phyloP scores from a whole-genome alignment of 2,329 filamentous ascomycete species.

The Trichoderma aggressivum region DNA sequence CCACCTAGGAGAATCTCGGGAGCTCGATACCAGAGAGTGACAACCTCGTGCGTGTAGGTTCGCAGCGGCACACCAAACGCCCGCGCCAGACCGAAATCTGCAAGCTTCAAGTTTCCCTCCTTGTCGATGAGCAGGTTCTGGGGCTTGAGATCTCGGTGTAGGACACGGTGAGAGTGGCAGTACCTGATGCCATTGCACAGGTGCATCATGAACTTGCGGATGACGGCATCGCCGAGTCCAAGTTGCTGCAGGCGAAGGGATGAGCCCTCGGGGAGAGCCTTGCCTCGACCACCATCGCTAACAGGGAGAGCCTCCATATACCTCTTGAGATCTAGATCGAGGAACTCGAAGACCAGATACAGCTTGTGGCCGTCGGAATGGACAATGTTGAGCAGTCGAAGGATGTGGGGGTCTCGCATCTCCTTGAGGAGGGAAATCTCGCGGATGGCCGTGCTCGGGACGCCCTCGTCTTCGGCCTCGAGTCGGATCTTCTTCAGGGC shows the following conservation, averaged over 20 bases:
- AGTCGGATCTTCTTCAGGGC: slow-evolving; percentile 94
- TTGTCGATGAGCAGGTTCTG: slow-evolving; percentile 85
- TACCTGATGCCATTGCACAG: slow-evolving; percentile 80
- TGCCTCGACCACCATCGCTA: slow-evolving; percentile 78
- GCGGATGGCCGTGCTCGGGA: slow-evolving; percentile 87
- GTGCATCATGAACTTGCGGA: slow-evolving; percentile 92
- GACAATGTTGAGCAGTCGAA: slow-evolving; percentile 84
- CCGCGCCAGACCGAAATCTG: slow-evolving; percentile 83
- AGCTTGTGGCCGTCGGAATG: slow-evolving; percentile 94
- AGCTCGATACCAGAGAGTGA: slow-evolving; percentile 89
- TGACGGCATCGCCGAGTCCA: slow-evolving; percentile 73
- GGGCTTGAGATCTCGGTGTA: slow-evolving; percentile 86
- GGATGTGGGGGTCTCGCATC: slow-evolving; percentile 89
- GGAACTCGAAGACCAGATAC: slow-evolving; percentile 88
- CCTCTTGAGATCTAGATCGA: slow-evolving; percentile 89
- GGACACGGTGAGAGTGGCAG: slow-evolving; percentile 82
- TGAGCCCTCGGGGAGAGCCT: slow-evolving; percentile 76
- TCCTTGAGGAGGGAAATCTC: slow-evolving; percentile 94
- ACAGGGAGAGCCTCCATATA: slow-evolving; percentile 92
- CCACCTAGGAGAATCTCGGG: slow-evolving; percentile 89
- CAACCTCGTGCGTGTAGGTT: slow-evolving; percentile 93
- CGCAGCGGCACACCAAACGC: slow-evolving; percentile 88
- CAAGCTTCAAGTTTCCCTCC: slow-evolving; percentile 85
- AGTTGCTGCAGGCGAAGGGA: slow-evolving; percentile 61
- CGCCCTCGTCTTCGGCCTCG: slow-evolving; percentile 91